These are phyloP conservation scores for Setaria italica DNA, from an alignment of 202 grass and related monocot genomes.

Conservation along the genomic window DNA sequence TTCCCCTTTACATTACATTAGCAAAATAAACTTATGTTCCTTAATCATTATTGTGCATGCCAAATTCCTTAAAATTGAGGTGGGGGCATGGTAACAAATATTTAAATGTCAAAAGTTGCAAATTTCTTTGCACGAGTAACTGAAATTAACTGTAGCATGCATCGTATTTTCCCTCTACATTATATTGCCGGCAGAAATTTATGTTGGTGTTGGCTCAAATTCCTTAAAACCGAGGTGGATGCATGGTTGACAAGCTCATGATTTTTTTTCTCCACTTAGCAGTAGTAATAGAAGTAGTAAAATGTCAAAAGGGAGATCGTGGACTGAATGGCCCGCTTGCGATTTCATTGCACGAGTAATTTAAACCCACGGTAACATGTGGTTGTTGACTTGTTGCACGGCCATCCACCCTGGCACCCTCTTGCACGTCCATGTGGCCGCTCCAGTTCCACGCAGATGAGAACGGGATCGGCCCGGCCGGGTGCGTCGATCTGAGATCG, in stretches of 20 bases:
- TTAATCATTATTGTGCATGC: too few species aligned
- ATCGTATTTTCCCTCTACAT: too few species aligned
- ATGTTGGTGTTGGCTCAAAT: background rate
- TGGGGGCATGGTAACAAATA: too few species aligned
- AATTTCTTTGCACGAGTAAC: too few species aligned
- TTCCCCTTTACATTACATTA: too few species aligned
- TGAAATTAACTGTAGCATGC: too few species aligned
- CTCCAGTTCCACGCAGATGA: background rate
- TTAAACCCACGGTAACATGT: background rate
- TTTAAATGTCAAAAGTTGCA: too few species aligned
- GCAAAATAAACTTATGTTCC: too few species aligned
- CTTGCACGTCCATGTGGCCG: background rate
- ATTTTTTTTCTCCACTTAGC: background rate
- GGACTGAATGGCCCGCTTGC: background rate
- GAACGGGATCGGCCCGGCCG: background rate
- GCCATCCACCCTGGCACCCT: background rate
- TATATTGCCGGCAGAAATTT: too few species aligned
- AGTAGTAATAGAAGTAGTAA: too few species aligned
- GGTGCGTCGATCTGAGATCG: background rate
- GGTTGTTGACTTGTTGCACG: conserved; percentile 29
- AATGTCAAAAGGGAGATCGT: background rate
- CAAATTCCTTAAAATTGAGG: too few species aligned
- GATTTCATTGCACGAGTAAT: background rate
- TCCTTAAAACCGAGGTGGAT: background rate
- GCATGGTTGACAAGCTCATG: background rate